phyloP scores from a whole-genome alignment of 169 alveolate species.

The Eimeria necatrix region DNA sequence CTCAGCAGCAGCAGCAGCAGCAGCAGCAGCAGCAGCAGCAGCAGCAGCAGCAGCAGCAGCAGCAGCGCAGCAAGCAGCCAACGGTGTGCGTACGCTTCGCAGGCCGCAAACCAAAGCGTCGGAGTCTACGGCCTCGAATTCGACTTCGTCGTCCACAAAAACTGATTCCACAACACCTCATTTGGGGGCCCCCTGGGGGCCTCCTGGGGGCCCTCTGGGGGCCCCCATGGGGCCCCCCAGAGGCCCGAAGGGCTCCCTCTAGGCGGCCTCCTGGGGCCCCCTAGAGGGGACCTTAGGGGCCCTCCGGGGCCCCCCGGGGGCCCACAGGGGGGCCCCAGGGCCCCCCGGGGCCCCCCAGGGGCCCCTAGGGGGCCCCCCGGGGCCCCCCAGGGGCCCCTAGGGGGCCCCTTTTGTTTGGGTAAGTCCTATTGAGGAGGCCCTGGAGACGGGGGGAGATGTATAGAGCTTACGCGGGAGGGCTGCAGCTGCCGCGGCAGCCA shows the following conservation, averaged over 20 bases:
- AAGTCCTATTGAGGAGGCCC: neutral
- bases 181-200: neutral
- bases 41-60: conserved; percentile 4
- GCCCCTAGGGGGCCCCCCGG: neutral
- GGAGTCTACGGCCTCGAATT: conserved; percentile 70
- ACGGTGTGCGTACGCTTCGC: neutral
- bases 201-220: conserved; percentile 11
- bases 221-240: neutral
- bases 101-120: conserved; percentile 67
- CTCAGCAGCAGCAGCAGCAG: neutral
- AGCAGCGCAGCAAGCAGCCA: conserved; percentile 13
- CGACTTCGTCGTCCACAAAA: conserved; percentile 49
- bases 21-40: neutral
- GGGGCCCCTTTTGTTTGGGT: neutral
- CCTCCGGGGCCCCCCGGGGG: too few species aligned
- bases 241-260: neutral
- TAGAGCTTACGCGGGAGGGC: too few species aligned
- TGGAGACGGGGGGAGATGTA: too few species aligned
- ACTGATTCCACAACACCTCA: neutral
- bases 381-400: conserved; percentile 4
- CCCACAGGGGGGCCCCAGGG: too few species aligned
- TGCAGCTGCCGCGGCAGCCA: too few species aligned
- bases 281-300: too few species aligned
- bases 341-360: too few species aligned
- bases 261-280: too few species aligned